Evolutionary conservation across 116 monocot species (phyloP), one percentile per base, ranked within the genome.

Genomic region (Phalaenopsis hybrid): DNA sequence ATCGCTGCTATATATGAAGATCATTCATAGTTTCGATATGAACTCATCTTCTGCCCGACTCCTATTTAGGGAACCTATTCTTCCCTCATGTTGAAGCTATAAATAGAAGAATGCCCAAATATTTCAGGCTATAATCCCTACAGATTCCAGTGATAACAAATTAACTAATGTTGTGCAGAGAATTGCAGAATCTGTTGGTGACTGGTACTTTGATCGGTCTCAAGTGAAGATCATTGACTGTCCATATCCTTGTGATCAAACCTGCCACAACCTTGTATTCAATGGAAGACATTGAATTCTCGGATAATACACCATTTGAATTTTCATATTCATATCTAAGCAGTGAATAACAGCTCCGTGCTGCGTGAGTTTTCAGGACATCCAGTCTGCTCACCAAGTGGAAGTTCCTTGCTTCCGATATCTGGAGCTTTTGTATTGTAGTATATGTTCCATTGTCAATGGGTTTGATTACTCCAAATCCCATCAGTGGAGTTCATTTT

Each of bases 181-280:
- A 48, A 57, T 88, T 25, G 83, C 83, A 44, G 63, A 81, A 48
- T 78, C 89, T 6, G 75, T 89, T 3, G 85, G 83, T 3, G 83
- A 87, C 45, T 87, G 87, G 90, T 90, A 81, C 81, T 90, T 81
- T 50, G 82, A 90, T 31, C 78, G 86, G n/a, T 31, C 72, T 44
- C 69, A 45, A 44, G 79, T 73, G 23, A 82, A 86, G 55, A 57
- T 80, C 0, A 52, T 85, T 50, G 86, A 85, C 78, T 84, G 84
- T 34, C 61, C 80, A 34, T 89, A 89, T 52, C 89, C 89, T 45
- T 89, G 84, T 33, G 86, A 89, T 76, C 50, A 41, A 25, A 79
- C 43, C 45, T 79, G 79, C 23, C 83, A 79, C 76, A 82, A 82
- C 55, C 82, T 82, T 57, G 63, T 82, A 28, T 82, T 59, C 79